These are phyloP conservation scores for Trichocladium uniseriatum DNA, from an alignment of 495 filamentous ascomycete genomes.

Conservation along the genomic window DNA sequence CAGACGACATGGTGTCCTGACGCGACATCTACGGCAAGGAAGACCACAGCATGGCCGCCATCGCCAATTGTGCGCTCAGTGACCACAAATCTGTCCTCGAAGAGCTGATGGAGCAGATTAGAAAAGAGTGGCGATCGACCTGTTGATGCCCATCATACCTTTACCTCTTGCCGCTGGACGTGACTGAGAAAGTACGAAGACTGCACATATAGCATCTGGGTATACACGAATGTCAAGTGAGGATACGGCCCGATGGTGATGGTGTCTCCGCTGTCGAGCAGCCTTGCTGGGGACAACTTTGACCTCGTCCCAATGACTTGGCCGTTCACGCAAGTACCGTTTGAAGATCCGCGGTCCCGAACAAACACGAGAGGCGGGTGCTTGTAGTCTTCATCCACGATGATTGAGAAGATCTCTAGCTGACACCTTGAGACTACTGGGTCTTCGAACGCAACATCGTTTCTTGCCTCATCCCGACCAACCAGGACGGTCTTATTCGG, in stretches of 20 bases:
- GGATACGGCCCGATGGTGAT: slow-evolving; percentile 34
- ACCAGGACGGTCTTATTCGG: slow-evolving; percentile 25
- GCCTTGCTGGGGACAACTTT: slow-evolving; percentile 27
- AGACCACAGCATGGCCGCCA: slow-evolving; percentile 77
- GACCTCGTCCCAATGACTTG: slow-evolving; percentile 32
- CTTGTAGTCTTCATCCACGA: slow-evolving; percentile 32
- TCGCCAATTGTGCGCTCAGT: slow-evolving; percentile 59
- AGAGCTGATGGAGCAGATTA: slow-evolving; percentile 28
- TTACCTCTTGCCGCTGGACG: slow-evolving; percentile 17
- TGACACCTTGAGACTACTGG: slow-evolving; percentile 48
- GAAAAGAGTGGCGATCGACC: background rate
- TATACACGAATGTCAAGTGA: slow-evolving; percentile 25
- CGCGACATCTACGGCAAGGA: slow-evolving; percentile 59
- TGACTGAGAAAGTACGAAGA: slow-evolving; percentile 5
- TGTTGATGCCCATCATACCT: slow-evolving; percentile 10
- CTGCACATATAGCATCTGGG: slow-evolving; percentile 2
- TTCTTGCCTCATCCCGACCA: slow-evolving; percentile 28
- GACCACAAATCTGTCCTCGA: slow-evolving; percentile 40
- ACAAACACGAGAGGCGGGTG: slow-evolving; percentile 49
- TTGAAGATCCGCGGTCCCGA: slow-evolving; percentile 47
- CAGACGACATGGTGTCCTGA: slow-evolving; percentile 69
- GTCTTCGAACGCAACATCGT: slow-evolving; percentile 34
- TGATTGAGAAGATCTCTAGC: slow-evolving; percentile 52
- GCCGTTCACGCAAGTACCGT: slow-evolving; percentile 48
- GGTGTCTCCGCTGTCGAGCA: slow-evolving; percentile 48